Evolutionary conservation across 2,329 filamentous ascomycete genomes (phyloP).

Genomic region (Penicillium frequentans): DNA sequence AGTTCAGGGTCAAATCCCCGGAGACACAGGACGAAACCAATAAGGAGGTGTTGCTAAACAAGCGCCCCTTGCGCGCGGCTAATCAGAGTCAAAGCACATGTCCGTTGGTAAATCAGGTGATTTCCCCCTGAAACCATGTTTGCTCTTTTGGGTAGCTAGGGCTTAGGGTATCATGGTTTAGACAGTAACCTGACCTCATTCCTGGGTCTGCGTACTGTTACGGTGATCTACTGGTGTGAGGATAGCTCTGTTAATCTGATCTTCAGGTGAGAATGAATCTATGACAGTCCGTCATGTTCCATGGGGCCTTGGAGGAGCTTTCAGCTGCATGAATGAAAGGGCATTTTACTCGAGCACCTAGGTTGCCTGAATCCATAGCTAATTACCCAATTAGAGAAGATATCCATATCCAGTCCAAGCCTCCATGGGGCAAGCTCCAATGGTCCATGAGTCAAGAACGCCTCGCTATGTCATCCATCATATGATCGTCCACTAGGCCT

Average conservation of each 20-base stretch:
- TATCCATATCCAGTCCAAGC: too few relatives aligned
- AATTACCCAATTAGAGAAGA: too few relatives aligned
- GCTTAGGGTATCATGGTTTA: neutral
- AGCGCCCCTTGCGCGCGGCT: constrained; percentile 42
- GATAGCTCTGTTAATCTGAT: neutral
- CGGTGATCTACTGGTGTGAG: too few relatives aligned
- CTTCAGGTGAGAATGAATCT: too few relatives aligned
- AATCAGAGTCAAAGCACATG: constrained; percentile 16
- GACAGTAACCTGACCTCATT: neutral
- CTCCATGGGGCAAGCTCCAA: neutral
- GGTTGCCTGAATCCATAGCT: too few relatives aligned
- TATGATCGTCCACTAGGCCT: constrained; percentile 2
- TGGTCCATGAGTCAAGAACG: neutral
- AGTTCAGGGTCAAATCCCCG: constrained; percentile 1
- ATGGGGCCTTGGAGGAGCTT: too few relatives aligned
- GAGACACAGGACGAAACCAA: neutral
- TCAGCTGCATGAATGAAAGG: too few relatives aligned
- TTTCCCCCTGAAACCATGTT: neutral
- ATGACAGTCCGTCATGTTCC: too few relatives aligned
- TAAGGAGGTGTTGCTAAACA: constrained; percentile 36
- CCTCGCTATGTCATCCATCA: neutral
- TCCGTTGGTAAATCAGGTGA: constrained; percentile 3
- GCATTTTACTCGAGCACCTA: too few relatives aligned
- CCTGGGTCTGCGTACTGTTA: neutral
- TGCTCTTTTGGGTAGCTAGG: neutral